Conservation (phyloP, 2,329 filamentous ascomycete genomes). For the Xylaria sp. region DNA sequence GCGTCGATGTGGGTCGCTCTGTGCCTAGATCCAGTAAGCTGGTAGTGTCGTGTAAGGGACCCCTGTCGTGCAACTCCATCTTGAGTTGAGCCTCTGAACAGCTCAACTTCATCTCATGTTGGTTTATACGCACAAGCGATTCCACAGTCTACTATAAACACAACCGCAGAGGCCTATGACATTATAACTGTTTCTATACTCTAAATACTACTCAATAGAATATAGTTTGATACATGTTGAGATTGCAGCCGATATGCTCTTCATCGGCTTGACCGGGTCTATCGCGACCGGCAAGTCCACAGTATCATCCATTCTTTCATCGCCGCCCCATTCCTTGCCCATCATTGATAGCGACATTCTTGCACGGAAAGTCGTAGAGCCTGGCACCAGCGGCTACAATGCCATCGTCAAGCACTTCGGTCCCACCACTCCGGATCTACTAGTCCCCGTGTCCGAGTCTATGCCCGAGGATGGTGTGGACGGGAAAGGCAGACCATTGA, state of each 20-base stretch:
- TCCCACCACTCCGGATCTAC: conserved; percentile 84
- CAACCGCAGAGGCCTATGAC: not conserved
- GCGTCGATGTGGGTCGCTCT: not conserved
- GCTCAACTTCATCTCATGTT: conserved; percentile 21
- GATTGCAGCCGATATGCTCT: conserved; percentile 73
- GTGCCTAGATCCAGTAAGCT: conserved; percentile 4
- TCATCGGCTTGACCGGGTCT: conserved; percentile 95
- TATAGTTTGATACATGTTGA: not conserved
- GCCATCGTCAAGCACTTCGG: conserved; percentile 86
- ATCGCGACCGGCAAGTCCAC: conserved; percentile 99
- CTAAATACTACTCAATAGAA: not conserved
- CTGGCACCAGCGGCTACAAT: conserved; percentile 84
- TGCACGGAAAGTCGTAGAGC: conserved; percentile 93
- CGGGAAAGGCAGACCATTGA: conserved; percentile 78
- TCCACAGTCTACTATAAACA: conserved; percentile 5
- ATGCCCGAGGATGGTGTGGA: conserved; percentile 65
- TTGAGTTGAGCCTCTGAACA: conserved; percentile 36
- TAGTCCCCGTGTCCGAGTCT: conserved; percentile 68
- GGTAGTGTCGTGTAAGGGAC: not conserved
- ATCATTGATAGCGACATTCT: conserved; percentile 94
- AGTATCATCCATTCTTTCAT: conserved; percentile 83
- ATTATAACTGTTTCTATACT: conserved; percentile 8
- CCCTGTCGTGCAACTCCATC: conserved; percentile 29
- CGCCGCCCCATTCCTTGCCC: conserved; percentile 84
- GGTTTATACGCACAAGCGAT: not conserved